Conservation (phyloP, 495 filamentous ascomycete species). For the Hyaloscypha finlandica region DNA sequence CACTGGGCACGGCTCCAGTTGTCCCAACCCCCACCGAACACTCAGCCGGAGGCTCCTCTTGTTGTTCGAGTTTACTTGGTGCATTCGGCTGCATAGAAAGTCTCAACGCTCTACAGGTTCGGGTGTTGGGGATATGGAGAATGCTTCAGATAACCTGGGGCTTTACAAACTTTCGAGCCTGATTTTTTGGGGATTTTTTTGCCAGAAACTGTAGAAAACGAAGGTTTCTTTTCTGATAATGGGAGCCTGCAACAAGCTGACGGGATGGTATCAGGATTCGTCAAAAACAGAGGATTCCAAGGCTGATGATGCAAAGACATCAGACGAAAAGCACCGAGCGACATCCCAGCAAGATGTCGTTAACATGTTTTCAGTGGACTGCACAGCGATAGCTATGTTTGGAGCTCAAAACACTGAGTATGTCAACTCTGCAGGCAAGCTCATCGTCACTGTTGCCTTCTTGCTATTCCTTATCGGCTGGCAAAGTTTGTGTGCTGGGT, state of each 20-base stretch:
- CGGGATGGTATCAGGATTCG: neutral
- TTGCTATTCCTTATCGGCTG: conserved; percentile 19
- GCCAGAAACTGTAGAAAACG: neutral
- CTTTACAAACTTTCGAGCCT: too few species aligned
- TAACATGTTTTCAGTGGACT: conserved; percentile 6
- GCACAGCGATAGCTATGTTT: neutral
- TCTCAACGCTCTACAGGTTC: too few species aligned
- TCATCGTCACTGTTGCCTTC: conserved; percentile 32
- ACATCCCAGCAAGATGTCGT: conserved; percentile 4
- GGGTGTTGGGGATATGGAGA: too few species aligned
- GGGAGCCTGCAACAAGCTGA: neutral
- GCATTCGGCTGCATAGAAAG: too few species aligned
- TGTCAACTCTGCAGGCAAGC: conserved; percentile 37
- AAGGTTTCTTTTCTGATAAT: neutral
- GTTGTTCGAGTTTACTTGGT: too few species aligned
- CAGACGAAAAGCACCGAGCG: neutral
- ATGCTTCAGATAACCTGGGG: too few species aligned
- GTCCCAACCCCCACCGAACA: too few species aligned
- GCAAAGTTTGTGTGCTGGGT: conserved; percentile 51
- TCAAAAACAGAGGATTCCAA: neutral
- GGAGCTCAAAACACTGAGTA: neutral
- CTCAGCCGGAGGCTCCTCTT: too few species aligned
- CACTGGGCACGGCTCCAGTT: too few species aligned
- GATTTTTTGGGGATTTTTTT: too few species aligned
- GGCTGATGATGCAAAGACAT: neutral